phyloP scores from a whole-genome alignment of 2,329 filamentous ascomycete genomes.

The Alternaria dauci region DNA sequence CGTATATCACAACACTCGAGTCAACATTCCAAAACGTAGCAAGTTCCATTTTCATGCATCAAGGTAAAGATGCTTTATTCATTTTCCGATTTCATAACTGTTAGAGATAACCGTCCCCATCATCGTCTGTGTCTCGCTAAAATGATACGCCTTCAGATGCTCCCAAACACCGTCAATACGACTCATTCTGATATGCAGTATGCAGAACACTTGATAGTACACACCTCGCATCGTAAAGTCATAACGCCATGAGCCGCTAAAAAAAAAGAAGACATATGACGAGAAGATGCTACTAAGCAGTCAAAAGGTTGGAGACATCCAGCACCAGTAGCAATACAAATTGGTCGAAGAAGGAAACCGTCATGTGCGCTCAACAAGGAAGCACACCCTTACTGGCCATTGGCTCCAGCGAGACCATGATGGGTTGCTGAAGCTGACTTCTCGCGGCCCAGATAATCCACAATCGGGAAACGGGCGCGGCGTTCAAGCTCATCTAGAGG shows the following conservation, averaged over 20 bases:
- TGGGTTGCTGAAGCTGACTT: constrained; percentile 44
- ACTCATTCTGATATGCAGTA: constrained; percentile 5
- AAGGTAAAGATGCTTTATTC: neutral
- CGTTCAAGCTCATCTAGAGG: constrained; percentile 82
- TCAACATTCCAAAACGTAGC: neutral
- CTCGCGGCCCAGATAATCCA: constrained; percentile 55
- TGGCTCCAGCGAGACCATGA: constrained; percentile 48
- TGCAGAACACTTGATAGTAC: neutral
- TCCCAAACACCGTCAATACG: constrained; percentile 1
- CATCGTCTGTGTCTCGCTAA: neutral
- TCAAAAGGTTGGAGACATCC: neutral
- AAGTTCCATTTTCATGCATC: neutral
- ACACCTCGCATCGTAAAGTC: neutral
- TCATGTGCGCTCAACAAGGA: neutral
- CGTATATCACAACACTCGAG: neutral
- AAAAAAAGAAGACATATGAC: neutral
- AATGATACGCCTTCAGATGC: neutral
- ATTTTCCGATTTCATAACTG: neutral
- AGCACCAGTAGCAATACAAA: neutral
- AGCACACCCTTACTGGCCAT: constrained; percentile 37
- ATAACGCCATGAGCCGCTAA: constrained; percentile 14
- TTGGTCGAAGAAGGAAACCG: neutral
- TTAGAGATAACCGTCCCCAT: neutral
- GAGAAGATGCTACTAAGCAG: neutral
- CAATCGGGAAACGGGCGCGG: constrained; percentile 73